These are phyloP conservation scores for Lactarius evosmus DNA, from an alignment of 768 basidiomycete genomes.

Conservation along the genomic window DNA sequence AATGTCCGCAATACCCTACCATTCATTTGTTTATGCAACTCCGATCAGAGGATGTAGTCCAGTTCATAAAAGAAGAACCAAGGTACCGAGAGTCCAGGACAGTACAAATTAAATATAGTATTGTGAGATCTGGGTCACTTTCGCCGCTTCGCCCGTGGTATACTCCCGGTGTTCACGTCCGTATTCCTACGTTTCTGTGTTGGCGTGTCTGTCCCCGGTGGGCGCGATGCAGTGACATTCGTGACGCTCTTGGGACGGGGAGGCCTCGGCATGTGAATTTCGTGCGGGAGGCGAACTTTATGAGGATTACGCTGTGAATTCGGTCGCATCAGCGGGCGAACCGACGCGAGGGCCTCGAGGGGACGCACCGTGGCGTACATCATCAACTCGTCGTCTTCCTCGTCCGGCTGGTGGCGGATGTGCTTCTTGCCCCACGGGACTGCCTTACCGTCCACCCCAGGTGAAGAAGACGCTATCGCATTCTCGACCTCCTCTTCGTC, in stretches of 20 bases:
- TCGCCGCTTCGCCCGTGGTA: slow-evolving; percentile 20
- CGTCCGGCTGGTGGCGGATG: slow-evolving; percentile 28
- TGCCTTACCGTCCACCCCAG: not conserved
- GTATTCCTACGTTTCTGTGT: slow-evolving; percentile 19
- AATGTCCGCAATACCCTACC: not conserved
- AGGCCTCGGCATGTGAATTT: slow-evolving; percentile 1
- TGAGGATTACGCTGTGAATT: slow-evolving; percentile 42
- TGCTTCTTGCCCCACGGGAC: slow-evolving; percentile 24
- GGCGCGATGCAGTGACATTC: slow-evolving; percentile 10
- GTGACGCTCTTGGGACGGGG: slow-evolving; percentile 19
- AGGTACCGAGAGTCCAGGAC: not conserved
- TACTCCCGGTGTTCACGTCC: not conserved
- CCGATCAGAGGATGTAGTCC: not conserved
- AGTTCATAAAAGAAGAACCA: not conserved
- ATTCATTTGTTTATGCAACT: not conserved
- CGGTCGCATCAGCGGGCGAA: slow-evolving; percentile 10
- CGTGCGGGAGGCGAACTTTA: slow-evolving; percentile 37
- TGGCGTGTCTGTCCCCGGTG: slow-evolving; percentile 9
- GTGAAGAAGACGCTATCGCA: slow-evolving; percentile 3
- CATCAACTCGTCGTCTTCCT: slow-evolving; percentile 60
- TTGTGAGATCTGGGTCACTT: slow-evolving; percentile 8
- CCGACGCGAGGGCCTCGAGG: not conserved
- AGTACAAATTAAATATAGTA: slow-evolving; percentile 6
- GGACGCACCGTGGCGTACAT: slow-evolving; percentile 54
- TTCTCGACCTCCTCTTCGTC: slow-evolving; percentile 29